phyloP scores from a whole-genome alignment of 2,329 filamentous ascomycete species.

The Cryphonectria carpinicola region DNA sequence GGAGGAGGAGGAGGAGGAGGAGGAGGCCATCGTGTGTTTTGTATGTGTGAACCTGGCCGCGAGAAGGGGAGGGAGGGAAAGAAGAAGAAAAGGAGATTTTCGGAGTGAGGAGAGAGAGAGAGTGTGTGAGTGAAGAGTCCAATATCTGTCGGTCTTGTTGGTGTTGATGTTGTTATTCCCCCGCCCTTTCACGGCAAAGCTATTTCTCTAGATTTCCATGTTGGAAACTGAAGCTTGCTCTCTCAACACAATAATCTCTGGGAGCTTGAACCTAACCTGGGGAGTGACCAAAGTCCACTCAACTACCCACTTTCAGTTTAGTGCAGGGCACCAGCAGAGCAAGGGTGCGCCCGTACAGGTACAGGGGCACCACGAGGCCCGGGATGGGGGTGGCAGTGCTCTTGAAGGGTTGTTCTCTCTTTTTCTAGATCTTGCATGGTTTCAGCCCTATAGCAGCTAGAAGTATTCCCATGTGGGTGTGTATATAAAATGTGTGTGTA shows the following conservation, averaged over 20 bases:
- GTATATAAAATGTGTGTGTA: neutral
- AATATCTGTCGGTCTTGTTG: neutral
- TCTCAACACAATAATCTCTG: neutral
- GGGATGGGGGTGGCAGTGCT: slow-evolving; percentile 28
- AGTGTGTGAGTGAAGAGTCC: no score
- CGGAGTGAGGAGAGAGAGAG: neutral
- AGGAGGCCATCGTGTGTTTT: slow-evolving; percentile 24
- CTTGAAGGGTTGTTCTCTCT: slow-evolving; percentile 1
- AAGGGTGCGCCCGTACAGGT: neutral
- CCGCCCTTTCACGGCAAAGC: no score
- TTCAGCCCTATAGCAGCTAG: slow-evolving; percentile 24
- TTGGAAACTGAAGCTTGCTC: neutral
- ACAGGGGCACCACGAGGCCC: slow-evolving; percentile 22
- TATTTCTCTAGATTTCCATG: neutral
- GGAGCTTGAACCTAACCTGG: slow-evolving; percentile 12
- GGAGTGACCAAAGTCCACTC: neutral
- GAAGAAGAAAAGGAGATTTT: neutral
- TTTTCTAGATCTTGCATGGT: slow-evolving; percentile 20
- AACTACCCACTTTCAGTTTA: slow-evolving; percentile 12
- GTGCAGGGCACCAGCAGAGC: neutral
- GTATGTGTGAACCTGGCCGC: neutral
- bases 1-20: slow-evolving; percentile 19
- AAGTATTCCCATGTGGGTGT: neutral
- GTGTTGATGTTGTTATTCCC: no score
- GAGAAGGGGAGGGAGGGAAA: no score